phyloP scores from a whole-genome alignment of 1,284 basidiomycete species.

The Sporisorium graminicola region DNA sequence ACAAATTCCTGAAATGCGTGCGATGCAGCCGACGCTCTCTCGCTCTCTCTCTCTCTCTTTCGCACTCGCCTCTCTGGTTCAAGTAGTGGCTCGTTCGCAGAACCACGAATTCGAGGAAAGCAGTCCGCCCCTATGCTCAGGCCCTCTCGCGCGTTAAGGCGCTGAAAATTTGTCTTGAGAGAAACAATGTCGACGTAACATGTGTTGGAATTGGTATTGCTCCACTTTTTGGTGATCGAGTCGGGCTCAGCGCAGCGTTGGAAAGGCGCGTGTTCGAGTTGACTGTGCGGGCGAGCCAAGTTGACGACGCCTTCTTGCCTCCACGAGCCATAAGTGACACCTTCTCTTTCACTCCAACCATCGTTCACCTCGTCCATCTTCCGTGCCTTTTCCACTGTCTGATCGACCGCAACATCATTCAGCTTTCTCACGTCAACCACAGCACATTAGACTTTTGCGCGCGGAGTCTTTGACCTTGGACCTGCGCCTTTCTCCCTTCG shows the following conservation, averaged over 20 bases:
- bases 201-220: not conserved
- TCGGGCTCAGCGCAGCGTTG: constrained; percentile 11
- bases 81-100: constrained; percentile 15
- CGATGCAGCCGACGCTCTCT: constrained; percentile 4
- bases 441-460: not conserved
- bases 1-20: not conserved
- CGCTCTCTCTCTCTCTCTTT: not conserved
- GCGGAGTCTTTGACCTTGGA: not conserved
- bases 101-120: not conserved
- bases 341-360: constrained; percentile 2
- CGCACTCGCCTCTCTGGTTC: too few relatives aligned
- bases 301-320: constrained; percentile 39
- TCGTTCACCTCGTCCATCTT: constrained; percentile 1
- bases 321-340: constrained; percentile 22
- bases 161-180: too few relatives aligned
- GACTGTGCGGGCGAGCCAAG: constrained; percentile 24
- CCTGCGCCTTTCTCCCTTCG: not conserved
- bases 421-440: not conserved
- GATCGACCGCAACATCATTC: not conserved
- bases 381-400: not conserved
- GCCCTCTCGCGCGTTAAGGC: constrained; percentile 1
- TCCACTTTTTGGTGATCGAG: constrained; percentile 47
- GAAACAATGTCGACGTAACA: not conserved
- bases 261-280: not conserved
- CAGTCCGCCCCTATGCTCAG: not conserved